phyloP scores from a whole-genome alignment of 352 stramenopile genomes.

The Blastocystis sp. region DNA sequence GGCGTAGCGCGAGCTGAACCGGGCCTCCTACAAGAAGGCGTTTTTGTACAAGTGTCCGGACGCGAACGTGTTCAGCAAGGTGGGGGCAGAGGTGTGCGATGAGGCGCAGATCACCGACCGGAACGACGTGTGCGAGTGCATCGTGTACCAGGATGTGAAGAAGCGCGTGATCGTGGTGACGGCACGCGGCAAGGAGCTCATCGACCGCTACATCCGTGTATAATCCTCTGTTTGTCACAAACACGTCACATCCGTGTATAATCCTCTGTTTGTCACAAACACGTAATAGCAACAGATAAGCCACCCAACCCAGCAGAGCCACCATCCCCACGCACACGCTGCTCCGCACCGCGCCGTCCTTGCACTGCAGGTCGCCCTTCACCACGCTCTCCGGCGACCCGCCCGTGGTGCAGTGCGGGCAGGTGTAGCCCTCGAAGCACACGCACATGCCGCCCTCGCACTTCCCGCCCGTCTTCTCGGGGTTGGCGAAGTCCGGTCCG shows the following conservation, averaged over 20 bases:
- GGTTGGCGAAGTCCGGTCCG: slow-evolving; percentile 59
- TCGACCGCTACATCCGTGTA: neutral
- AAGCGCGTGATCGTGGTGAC: slow-evolving; percentile 8
- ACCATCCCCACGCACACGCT: neutral
- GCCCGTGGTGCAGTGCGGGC: slow-evolving; percentile 43
- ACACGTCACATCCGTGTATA: neutral
- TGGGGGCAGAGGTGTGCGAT: neutral
- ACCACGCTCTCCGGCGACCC: slow-evolving; percentile 46
- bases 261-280: slow-evolving; percentile 1
- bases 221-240: slow-evolving; percentile 2
- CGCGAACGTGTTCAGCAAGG: slow-evolving; percentile 30
- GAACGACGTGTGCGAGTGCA: neutral
- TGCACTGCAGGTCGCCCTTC: slow-evolving; percentile 28
- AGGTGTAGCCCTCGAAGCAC: slow-evolving; percentile 68
- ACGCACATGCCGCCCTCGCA: slow-evolving; percentile 57
- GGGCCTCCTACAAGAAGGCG: slow-evolving; percentile 17
- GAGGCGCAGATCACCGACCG: neutral
- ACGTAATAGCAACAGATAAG: neutral
- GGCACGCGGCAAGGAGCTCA: neutral
- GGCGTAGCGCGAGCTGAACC: slow-evolving; percentile 57
- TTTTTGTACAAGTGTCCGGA: slow-evolving; percentile 46
- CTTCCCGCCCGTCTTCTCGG: slow-evolving; percentile 55
- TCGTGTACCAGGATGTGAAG: slow-evolving; percentile 6
- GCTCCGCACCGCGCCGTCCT: neutral
- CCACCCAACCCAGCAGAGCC: neutral